phyloP scores from a whole-genome alignment of 805 yeast species.

The Wickerhamiella sergipiensis region DNA sequence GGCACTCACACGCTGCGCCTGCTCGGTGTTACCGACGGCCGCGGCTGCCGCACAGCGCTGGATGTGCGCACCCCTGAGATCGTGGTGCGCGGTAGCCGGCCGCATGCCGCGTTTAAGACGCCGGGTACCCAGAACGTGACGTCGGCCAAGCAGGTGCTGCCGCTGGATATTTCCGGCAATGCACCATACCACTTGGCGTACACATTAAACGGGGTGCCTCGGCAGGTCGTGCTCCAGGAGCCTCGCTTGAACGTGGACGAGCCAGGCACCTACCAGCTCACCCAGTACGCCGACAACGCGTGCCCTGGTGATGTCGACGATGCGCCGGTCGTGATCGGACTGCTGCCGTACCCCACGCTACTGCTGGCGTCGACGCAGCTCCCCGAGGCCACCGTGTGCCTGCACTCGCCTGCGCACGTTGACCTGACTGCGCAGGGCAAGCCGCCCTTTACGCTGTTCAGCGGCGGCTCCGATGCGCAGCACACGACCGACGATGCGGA shows the following conservation, averaged over 20 bases:
- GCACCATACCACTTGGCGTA: slow-evolving; percentile 34
- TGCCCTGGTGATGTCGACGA: slow-evolving; percentile 36
- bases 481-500: slow-evolving; percentile 3
- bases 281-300: slow-evolving; percentile 34
- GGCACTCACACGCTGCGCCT: slow-evolving; percentile 60
- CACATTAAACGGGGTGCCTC: slow-evolving; percentile 3
- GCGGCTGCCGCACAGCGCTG: slow-evolving; percentile 63
- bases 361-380: slow-evolving; percentile 25
- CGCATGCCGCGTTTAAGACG: slow-evolving; percentile 37
- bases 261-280: slow-evolving; percentile 37
- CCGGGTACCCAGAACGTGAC: slow-evolving; percentile 23
- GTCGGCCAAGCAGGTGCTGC: slow-evolving; percentile 41
- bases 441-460: slow-evolving; percentile 17
- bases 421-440: slow-evolving; percentile 11
- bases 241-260: slow-evolving; percentile 24
- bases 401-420: not conserved
- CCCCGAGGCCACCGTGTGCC: slow-evolving; percentile 2
- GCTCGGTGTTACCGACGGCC: slow-evolving; percentile 55
- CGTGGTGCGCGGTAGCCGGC: slow-evolving; percentile 57
- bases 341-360: slow-evolving; percentile 35
- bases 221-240: not conserved
- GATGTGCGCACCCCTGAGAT: slow-evolving; percentile 48
- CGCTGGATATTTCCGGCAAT: slow-evolving; percentile 39
- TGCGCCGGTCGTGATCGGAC: slow-evolving; percentile 29
- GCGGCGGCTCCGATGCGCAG: slow-evolving; percentile 13